phyloP scores from a whole-genome alignment of 2,329 filamentous ascomycete genomes.

The Dactylellina sp. region DNA sequence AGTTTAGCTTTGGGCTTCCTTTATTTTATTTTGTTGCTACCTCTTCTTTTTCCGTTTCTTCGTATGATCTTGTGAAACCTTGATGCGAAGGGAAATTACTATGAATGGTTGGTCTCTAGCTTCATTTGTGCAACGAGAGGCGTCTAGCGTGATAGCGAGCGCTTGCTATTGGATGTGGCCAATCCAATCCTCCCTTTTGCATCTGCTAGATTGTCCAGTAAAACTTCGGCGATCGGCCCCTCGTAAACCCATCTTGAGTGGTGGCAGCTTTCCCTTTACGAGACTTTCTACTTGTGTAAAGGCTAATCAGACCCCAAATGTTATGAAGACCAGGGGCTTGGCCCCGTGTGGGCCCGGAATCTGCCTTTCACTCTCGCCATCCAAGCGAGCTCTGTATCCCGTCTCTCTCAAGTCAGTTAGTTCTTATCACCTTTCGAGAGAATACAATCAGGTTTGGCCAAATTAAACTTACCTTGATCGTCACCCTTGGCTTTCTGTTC shows the following conservation, averaged over 20 bases:
- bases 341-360: slow-evolving; percentile 31
- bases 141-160: slow-evolving; percentile 20
- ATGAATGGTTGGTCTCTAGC: slow-evolving; percentile 2
- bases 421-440: neutral
- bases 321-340: neutral
- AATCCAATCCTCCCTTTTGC: neutral
- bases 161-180: slow-evolving; percentile 29
- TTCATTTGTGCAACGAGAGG: slow-evolving; percentile 24
- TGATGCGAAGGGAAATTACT: neutral
- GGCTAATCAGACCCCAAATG: slow-evolving; percentile 10
- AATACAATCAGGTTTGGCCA: neutral
- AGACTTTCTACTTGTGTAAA: slow-evolving; percentile 52
- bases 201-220: slow-evolving; percentile 24
- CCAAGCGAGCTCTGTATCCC: neutral
- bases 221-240: slow-evolving; percentile 47
- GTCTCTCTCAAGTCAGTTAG: neutral
- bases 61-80: slow-evolving; percentile 48
- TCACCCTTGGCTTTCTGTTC: too few species aligned
- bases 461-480: too few species aligned
- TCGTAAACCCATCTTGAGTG: slow-evolving; percentile 26
- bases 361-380: slow-evolving; percentile 9
- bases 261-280: slow-evolving; percentile 25
- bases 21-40: too few species aligned
- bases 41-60: too few species aligned
- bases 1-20: too few species aligned